These are phyloP conservation scores for Gentiana macrophylla DNA, from an alignment of 257 asterid species.

Conservation along the genomic window DNA sequence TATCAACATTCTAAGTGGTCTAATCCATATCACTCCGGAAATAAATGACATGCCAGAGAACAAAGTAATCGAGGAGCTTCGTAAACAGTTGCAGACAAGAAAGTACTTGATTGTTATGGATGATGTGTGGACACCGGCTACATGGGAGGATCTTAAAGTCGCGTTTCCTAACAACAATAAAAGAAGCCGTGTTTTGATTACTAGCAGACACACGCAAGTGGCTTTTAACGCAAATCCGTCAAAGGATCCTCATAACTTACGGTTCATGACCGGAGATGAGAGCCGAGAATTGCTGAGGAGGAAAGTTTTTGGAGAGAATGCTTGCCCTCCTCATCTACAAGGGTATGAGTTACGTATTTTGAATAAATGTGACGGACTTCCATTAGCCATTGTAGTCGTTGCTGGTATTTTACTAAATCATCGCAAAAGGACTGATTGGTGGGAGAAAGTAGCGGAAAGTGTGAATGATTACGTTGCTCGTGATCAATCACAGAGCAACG, in stretches of 20 bases:
- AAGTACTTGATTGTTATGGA: slow-evolving; percentile 38
- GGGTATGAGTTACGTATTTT: slow-evolving; percentile 6
- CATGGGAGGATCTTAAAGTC: slow-evolving; percentile 17
- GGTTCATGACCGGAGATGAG: slow-evolving; percentile 1
- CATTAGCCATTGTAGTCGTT: slow-evolving; percentile 4
- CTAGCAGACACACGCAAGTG: slow-evolving; percentile 27
- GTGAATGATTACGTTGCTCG: slow-evolving; percentile 1
- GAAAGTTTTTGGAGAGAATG: not conserved
- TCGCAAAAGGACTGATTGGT: not conserved
- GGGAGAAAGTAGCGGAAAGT: slow-evolving; percentile 4
- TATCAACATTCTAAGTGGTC: slow-evolving; percentile 12
- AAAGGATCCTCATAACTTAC: slow-evolving; percentile 19
- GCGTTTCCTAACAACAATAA: slow-evolving; percentile 19
- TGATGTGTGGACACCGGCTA: slow-evolving; percentile 30
- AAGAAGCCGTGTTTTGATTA: slow-evolving; percentile 30
- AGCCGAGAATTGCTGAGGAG: slow-evolving; percentile 11
- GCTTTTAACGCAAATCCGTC: slow-evolving; percentile 14
- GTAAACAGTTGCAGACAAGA: slow-evolving; percentile 1
- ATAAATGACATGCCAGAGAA: slow-evolving; percentile 3
- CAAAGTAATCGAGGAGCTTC: slow-evolving; percentile 5
- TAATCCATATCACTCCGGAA: slow-evolving; percentile 5
- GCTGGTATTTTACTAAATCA: slow-evolving; percentile 5
- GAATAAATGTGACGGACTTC: slow-evolving; percentile 1
- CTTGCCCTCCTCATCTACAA: slow-evolving; percentile 3
- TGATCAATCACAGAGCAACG: slow-evolving; percentile 1